Evolutionary conservation across 148 eudicot species (phyloP), one percentile per base, ranked within the genome.

Genomic region (Fagopyrum tataricum): DNA sequence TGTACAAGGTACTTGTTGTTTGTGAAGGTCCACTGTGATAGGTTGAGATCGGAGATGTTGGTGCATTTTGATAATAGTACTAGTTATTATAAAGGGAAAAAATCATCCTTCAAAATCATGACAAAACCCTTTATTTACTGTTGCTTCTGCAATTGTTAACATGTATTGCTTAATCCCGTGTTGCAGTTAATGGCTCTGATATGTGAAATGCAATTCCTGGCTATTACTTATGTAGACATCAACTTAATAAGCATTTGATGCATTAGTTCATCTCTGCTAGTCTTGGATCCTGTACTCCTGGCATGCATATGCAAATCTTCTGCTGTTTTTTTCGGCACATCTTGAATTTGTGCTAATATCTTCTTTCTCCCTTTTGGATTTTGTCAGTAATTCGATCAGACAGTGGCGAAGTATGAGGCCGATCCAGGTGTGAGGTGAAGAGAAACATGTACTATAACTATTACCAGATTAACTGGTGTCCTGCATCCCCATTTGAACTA

Each of bases 341-440:
- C 24, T 21, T 21, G 62, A 15, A 21, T 20, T n/a, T 26, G 1
- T 7, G 9, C 61, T 55, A 5, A 18, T 5, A 6, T 21, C n/a
- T 55, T 55, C 21, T 52, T 13, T 8, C 52, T 51, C 56, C 20
- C 0, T 5, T 55, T 5, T 55, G 61, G 61, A 9, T 51, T 18
- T 55, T 55, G 61, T 10, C 61, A 55, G 61, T 21, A 55, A n/a
- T 55, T 55, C 61, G 61, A n/a, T 55, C 61, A 20, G 61, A 55
- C 26, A 20, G 26, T 55, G 12, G 26, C 21, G 61, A 55, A 55
- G 61, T 20, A 55, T 55, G 61, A 55, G 61, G 9, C 1, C 3
- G 26, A 21, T 55, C 26, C 24, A 2, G 24, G 8, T 18, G 8
- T 2, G 11, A 55, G 18, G 20, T 51, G 20, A 51, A 51, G 23